phyloP scores from a whole-genome alignment of 2,329 filamentous ascomycete species.

The Cordyceps sp. region DNA sequence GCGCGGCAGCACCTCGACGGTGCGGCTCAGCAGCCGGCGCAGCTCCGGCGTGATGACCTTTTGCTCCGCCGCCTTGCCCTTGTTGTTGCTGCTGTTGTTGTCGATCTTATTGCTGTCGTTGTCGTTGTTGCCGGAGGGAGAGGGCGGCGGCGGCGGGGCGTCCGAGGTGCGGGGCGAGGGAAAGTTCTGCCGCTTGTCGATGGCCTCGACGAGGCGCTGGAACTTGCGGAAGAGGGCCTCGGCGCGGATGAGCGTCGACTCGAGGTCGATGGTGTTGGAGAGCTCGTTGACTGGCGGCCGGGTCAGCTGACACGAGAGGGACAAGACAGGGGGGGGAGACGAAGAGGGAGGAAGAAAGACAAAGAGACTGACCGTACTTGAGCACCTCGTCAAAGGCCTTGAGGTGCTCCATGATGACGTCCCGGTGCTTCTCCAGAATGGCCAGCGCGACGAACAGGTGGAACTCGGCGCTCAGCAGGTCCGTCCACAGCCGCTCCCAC shows the following conservation, averaged over 20 bases:
- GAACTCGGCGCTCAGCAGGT: slow-evolving; percentile 76
- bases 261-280: slow-evolving; percentile 79
- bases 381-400: slow-evolving; percentile 92
- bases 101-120: no score
- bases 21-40: slow-evolving; percentile 32
- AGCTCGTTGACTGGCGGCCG: slow-evolving; percentile 67
- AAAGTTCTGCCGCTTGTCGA: slow-evolving; percentile 84
- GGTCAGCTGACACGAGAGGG: slow-evolving; percentile 5
- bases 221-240: slow-evolving; percentile 81
- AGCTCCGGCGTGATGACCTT: slow-evolving; percentile 41
- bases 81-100: slow-evolving; percentile 5
- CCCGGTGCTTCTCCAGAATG: slow-evolving; percentile 88
- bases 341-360: background rate
- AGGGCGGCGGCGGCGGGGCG: background rate
- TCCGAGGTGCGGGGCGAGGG: slow-evolving; percentile 29
- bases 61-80: slow-evolving; percentile 9
- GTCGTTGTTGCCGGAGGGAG: background rate
- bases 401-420: slow-evolving; percentile 89
- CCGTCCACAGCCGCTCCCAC: slow-evolving; percentile 93
- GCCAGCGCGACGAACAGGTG: slow-evolving; percentile 89
- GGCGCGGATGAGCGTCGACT: slow-evolving; percentile 71
- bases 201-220: slow-evolving; percentile 72
- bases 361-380: slow-evolving; percentile 60
- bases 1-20: slow-evolving; percentile 26
- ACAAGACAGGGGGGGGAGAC: background rate